Base-by-base conservation (phyloP, 2,329 filamentous ascomycete species). In the Neocatenulostroma microsporum region DNA sequence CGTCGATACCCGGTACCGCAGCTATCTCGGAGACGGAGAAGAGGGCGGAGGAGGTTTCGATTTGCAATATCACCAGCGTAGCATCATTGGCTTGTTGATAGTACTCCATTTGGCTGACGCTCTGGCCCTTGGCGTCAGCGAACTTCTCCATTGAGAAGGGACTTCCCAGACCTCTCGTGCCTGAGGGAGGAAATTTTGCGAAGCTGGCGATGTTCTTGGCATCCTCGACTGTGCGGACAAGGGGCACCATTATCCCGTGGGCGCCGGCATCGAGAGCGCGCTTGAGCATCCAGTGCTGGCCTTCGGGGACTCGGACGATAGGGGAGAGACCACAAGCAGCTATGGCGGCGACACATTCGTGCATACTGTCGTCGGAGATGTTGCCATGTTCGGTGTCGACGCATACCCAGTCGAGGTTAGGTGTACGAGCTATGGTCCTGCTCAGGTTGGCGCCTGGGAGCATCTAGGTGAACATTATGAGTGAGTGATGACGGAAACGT, bases 211-310 rank as follows among this genome's bases (percentile, higher is more conserved):
- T 60, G 18, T 58, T 64, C 45, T 61, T 62, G 4, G 71, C 72
- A 45, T 76, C 72, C 15, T 72, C 69, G 9, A 66, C 65, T 0
- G 65, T 72, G 44, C 71, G 65, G 21, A 74, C 61, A 4, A 74
- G 54, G 2, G 44, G 44, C 1, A 50, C 72, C 19, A 76, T 59
- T 23, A 78, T 66, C 20, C 73, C 74, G 50, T 78, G 74, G 6
- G 74, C 74, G 25, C 74, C 74, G 28, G 72, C 60, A 47, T 78
- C 75, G 24, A 79, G 63, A 9, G 74, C 74, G 34, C 74, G 62
- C 53, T 78, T 78, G 40, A 78, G 72, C 72, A 76, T 75, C 73
- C 72, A 77, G 31, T 68, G 63, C 57, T 78, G 29, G 21, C 34
- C 34, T 25, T 37, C 34, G 10, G 34, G 17, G 8, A 37, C 34